phyloP scores from a whole-genome alignment of 2,329 filamentous ascomycete genomes.

The Akanthomyces uredinophilus region DNA sequence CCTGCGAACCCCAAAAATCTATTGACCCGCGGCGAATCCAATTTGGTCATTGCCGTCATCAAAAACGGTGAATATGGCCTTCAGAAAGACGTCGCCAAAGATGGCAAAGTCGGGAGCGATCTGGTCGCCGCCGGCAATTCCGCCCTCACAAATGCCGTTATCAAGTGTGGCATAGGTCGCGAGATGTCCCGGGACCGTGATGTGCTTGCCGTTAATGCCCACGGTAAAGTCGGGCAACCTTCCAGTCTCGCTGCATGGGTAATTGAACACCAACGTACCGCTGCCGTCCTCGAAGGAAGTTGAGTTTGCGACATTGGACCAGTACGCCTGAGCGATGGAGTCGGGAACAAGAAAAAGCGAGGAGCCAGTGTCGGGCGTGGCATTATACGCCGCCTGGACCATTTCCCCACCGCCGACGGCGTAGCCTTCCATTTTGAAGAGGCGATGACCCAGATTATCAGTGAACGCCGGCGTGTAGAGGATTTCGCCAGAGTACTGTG shows the following conservation, averaged over 20 bases:
- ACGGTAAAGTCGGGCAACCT: slow-evolving; percentile 45
- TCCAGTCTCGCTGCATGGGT: slow-evolving; percentile 29
- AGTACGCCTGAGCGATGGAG: slow-evolving; percentile 43
- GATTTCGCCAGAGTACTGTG: slow-evolving; percentile 52
- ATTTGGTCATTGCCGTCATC: not conserved
- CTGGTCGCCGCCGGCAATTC: too few species aligned
- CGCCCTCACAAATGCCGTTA: too few species aligned
- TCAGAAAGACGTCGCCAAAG: not conserved
- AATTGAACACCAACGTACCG: slow-evolving; percentile 35
- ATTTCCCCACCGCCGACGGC: slow-evolving; percentile 9
- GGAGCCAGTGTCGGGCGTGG: slow-evolving; percentile 55
- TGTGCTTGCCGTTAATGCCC: slow-evolving; percentile 39
- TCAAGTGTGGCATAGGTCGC: too few species aligned
- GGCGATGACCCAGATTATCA: slow-evolving; percentile 37
- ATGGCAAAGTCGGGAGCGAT: not conserved
- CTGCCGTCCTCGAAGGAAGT: slow-evolving; percentile 24
- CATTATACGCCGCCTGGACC: slow-evolving; percentile 26
- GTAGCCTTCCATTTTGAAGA: slow-evolving; percentile 55
- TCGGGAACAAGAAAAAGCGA: slow-evolving; percentile 59
- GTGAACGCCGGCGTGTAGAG: slow-evolving; percentile 52
- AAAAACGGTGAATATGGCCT: not conserved
- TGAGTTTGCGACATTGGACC: slow-evolving; percentile 49
- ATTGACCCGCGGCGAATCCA: not conserved
- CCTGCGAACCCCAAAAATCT: not conserved
- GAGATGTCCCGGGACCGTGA: slow-evolving; percentile 14